Base-by-base conservation (phyloP, 352 stramenopile species). In the Globisporangium okanoganense region DNA sequence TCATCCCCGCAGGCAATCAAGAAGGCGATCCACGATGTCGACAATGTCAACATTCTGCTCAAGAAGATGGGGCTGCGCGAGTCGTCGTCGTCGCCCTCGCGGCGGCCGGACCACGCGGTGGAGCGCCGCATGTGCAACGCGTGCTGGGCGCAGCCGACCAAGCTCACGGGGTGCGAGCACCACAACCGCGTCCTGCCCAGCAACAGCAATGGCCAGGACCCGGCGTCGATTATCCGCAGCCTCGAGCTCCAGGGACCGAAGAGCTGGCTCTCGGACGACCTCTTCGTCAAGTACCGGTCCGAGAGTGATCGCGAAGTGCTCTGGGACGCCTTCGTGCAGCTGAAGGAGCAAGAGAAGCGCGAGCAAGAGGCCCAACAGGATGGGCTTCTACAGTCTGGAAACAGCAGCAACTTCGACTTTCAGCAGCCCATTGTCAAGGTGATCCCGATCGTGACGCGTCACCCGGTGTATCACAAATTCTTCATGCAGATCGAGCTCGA, bases 61-160 rank as follows among this genome's bases (percentile, higher is more conserved):
- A 79, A 82, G 35, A 89, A 84, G 36, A 76, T 94, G 50, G 85
- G 85, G 0, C 64, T 91, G 8, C 76, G 78, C n/a, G 69, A 79
- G 20, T 47, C 67, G 13, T 61, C 63, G 6, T 54, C 16, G 0
- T 81, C 72, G 24, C 63, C 71, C 7, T 67, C 67, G n/a, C 65
- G 75, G 41, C 70, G 76, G 27, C 54, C 78, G 0, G 80, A 91
- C 52, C 85, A 94, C 59, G 76, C 71, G 5, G 79, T 88, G 5
- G 82, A 94, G 62, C 84, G 77, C 27, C 80, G 82, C 27, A 91
- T 92, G 85, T 94, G 85, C 72, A 76, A 90, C 48, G 82, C 85
- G 0, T 94, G 85, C 53, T 94, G 85, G 85, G 67, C 79, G 10
- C 64, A 71, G 38, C 75, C 85, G 0, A 75, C 75, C 45, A 88